A percentile compares a stretch with the other conserved stretches of the same genome.
These are phyloP conservation scores for Ogataea neopini DNA, from an alignment of 805 yeast genomes.

Conservation along the genomic window DNA sequence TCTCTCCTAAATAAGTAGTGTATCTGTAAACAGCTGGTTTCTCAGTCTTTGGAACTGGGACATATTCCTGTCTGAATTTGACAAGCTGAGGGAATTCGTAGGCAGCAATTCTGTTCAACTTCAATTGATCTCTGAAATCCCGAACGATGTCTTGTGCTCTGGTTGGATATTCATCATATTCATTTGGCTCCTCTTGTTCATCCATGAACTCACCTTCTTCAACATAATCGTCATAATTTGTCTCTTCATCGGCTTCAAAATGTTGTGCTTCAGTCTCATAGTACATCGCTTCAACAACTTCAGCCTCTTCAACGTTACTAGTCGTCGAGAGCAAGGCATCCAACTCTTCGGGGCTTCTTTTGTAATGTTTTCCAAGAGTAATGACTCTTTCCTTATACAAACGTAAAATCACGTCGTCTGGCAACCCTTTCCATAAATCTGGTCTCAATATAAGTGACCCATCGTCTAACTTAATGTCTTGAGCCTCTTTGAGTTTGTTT, in stretches of 20 bases:
- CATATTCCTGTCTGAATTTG: constrained; percentile 70
- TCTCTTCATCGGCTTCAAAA: constrained; percentile 40
- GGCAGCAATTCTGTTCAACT: constrained; percentile 80
- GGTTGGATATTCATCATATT: constrained; percentile 66
- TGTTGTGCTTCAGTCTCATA: constrained; percentile 49
- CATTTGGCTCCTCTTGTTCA: constrained; percentile 40
- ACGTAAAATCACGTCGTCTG: constrained; percentile 60
- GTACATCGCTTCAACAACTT: constrained; percentile 29
- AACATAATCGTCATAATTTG: constrained; percentile 43
- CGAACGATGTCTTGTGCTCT: constrained; percentile 70
- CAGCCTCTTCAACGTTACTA: constrained; percentile 28
- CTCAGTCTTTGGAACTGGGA: constrained; percentile 43
- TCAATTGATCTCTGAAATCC: constrained; percentile 72
- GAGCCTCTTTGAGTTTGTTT: constrained; percentile 13
- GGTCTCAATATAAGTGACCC: constrained; percentile 55
- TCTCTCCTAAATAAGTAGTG: constrained; percentile 73
- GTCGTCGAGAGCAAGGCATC: constrained; percentile 54
- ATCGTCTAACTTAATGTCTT: constrained; percentile 20
- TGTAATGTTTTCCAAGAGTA: constrained; percentile 52
- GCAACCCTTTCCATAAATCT: constrained; percentile 67
- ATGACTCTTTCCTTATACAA: constrained; percentile 58
- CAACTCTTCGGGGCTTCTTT: constrained; percentile 52
- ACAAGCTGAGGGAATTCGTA: constrained; percentile 87
- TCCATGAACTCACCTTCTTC: constrained; percentile 35
- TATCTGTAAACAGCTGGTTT: constrained; percentile 68